Evolutionary conservation across 805 yeast genomes (phyloP).

Genomic region (Suhomyces faveliae): DNA sequence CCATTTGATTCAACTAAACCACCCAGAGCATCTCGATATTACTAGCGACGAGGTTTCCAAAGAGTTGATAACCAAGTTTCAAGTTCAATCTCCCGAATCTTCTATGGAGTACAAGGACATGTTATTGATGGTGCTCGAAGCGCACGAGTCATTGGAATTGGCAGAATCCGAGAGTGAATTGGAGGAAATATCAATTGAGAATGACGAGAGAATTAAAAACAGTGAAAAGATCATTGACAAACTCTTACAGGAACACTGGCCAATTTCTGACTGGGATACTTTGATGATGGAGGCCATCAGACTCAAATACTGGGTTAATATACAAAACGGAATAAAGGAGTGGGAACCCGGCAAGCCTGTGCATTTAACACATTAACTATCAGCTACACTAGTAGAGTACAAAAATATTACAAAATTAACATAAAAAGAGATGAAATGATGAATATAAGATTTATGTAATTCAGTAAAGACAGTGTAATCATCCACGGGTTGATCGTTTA

Average conservation of each 20-base stretch:
- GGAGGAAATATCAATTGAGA: constrained; percentile 49
- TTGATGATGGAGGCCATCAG: constrained; percentile 68
- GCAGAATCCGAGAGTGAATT: constrained; percentile 61
- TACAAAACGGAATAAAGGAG: constrained; percentile 68
- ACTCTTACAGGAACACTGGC: constrained; percentile 40
- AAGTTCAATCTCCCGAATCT: constrained; percentile 28
- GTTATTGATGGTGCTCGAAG: constrained; percentile 75
- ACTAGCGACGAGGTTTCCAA: constrained; percentile 54
- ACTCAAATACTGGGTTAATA: constrained; percentile 81
- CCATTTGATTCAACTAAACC: constrained; percentile 34
- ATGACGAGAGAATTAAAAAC: constrained; percentile 51
- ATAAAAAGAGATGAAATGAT: constrained; percentile 3
- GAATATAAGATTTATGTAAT: not conserved
- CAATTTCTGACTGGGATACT: constrained; percentile 45
- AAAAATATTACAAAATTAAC: not conserved
- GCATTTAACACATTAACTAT: constrained; percentile 51
- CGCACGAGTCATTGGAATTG: constrained; percentile 78
- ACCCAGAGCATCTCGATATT: constrained; percentile 48
- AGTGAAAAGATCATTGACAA: constrained; percentile 46
- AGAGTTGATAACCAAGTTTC: constrained; percentile 43
- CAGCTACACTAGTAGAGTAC: not conserved
- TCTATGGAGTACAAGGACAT: constrained; percentile 48
- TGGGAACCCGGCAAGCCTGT: constrained; percentile 75
- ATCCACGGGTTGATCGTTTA: not conserved
- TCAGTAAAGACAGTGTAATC: not conserved